Evolutionary conservation across 169 alveolate species (phyloP).

Genomic region (Plasmodium berghei): DNA sequence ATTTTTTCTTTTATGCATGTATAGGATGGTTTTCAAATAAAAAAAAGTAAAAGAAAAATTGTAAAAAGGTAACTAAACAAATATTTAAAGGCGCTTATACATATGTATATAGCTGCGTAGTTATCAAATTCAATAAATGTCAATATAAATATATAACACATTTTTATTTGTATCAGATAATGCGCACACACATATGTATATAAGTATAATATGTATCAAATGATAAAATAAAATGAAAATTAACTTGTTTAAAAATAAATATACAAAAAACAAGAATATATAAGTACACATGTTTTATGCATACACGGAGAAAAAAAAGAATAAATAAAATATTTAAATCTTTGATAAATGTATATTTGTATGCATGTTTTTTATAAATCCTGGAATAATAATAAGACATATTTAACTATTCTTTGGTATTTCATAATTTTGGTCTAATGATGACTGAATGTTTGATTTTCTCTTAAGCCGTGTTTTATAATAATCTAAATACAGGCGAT

Average conservation of each 20-base stretch:
- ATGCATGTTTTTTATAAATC: neutral
- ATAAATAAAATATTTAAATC: neutral
- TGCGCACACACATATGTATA: neutral
- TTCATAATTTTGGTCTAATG: too few species aligned
- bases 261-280: neutral
- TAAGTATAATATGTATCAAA: neutral
- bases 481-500: conserved; percentile 43
- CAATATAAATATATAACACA: too few species aligned
- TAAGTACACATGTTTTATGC: neutral
- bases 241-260: neutral
- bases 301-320: neutral
- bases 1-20: too few species aligned
- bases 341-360: neutral
- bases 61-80: too few species aligned
- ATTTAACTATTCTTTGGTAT: too few species aligned
- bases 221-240: neutral
- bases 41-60: too few species aligned
- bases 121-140: too few species aligned
- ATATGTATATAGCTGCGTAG: too few species aligned
- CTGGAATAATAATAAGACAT: too few species aligned
- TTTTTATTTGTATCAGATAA: too few species aligned
- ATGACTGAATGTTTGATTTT: conserved; percentile 1
- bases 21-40: too few species aligned
- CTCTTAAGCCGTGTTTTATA: conserved; percentile 32
- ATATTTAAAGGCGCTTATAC: too few species aligned